Evolutionary conservation across 805 yeast genomes (phyloP), one percentile per base, ranked within the genome.

Genomic region (Candida coquimbonensis): DNA sequence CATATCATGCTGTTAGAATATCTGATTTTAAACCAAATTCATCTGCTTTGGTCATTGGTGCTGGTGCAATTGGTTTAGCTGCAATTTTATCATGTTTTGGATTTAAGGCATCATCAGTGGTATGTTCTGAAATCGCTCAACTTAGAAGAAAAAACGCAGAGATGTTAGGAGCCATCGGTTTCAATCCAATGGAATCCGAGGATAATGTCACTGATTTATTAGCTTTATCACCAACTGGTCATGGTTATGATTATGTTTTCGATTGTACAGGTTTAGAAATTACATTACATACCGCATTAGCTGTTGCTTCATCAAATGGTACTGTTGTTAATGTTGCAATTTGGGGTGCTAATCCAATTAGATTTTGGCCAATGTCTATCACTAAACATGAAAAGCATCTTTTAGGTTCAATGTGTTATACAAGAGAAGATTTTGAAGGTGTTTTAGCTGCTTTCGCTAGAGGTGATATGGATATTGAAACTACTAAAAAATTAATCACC

Each of bases 341-440:
- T 38, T 81, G 84, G 83, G 78, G 81, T 19, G 68, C 71, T 39
- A 64, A 69, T 34, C 72, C 78, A 8, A 62, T 74, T 25, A 65
- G 65, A 14, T 74, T 71, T 56, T 68, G 68, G 51, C 83, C 82
- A 45, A 79, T 77, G 81, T 72, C 69, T 50, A 61, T 77, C 17
- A 74, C 83, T 5, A 64, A 71, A 53, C 70, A 71, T 44, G 87
- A 81, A 57, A 80, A 77, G 55, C 61, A 60, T 39, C 64, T 76
- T 34, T 70, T 78, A 38, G 87, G 85, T 3, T 78, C 84, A 2
- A 78, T 80, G 69, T 78, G 84, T 48, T 80, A 80, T 57, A 73
- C 74, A 3, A 69, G 72, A 19, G 63, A 64, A 46, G 87, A 81
- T 59, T 80, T 81, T 49, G 73, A 70, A 53, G 76, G 73, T 40